A percentile compares a stretch with the other conserved stretches of the same genome.
Evolutionary conservation across 345 rosid genomes (phyloP).

Genomic region (Eucalyptus pauciflora): DNA sequence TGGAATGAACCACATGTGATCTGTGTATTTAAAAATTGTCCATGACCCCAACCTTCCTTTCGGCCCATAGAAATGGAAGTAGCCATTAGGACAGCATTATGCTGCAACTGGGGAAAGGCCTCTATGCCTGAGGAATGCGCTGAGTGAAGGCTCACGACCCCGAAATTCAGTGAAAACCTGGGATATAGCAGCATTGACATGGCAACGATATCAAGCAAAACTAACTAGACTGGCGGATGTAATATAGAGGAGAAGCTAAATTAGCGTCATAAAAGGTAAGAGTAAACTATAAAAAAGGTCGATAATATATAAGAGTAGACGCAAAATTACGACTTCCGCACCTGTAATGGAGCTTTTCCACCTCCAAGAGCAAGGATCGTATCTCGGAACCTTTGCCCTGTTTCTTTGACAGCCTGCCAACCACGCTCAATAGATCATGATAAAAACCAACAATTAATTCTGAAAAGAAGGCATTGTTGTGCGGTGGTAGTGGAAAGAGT

Average conservation of each 20-base stretch:
- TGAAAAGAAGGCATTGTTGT: background rate
- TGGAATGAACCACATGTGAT: background rate
- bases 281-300: background rate
- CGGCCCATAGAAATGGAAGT: background rate
- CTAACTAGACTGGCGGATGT: background rate
- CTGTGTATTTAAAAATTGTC: background rate
- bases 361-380: slow-evolving; percentile 91
- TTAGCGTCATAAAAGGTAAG: background rate
- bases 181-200: background rate
- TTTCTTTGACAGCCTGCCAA: slow-evolving; percentile 62
- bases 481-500: background rate
- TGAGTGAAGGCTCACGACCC: slow-evolving; percentile 87
- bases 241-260: background rate
- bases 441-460: background rate
- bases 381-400: slow-evolving; percentile 63
- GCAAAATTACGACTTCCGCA: background rate
- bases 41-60: background rate
- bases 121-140: slow-evolving; percentile 72
- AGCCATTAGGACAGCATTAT: background rate
- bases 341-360: slow-evolving; percentile 74
- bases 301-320: background rate
- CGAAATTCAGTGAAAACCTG: slow-evolving; percentile 83
- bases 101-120: slow-evolving; percentile 47
- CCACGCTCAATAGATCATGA: background rate
- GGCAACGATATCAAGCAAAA: background rate